A percentile compares a stretch with the other conserved stretches of the same genome.
phyloP scores from a whole-genome alignment of 495 filamentous ascomycete species.

The Aspergillus taichungensis region DNA sequence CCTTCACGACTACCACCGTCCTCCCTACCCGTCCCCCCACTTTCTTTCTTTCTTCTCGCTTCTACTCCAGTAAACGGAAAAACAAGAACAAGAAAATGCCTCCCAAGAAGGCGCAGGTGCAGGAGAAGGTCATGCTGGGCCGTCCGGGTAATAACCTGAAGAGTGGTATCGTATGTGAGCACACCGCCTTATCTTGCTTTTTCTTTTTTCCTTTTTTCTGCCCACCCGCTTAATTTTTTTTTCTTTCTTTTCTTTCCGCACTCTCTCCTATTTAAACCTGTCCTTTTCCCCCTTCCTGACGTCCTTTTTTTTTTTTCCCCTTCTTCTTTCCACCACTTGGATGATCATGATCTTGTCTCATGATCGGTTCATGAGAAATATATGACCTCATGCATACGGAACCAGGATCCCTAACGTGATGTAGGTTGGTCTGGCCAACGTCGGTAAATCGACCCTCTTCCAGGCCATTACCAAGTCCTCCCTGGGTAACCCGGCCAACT shows the following conservation, averaged over 20 bases:
- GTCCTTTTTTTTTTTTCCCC: background rate
- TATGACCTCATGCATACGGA: too few relatives aligned
- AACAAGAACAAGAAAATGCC: constrained; percentile 38
- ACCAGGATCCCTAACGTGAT: too few relatives aligned
- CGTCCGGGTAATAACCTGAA: constrained; percentile 97
- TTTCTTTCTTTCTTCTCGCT: constrained; percentile 28
- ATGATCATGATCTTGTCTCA: too few relatives aligned
- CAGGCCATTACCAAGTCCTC: constrained; percentile 98
- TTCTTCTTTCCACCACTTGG: too few relatives aligned
- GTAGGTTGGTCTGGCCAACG: constrained; percentile 98
- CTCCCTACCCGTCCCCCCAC: constrained; percentile 17
- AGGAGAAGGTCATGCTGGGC: constrained; percentile 62
- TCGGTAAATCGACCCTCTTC: constrained; percentile 99
- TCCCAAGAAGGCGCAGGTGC: constrained; percentile 45
- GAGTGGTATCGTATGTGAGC: constrained; percentile 93
- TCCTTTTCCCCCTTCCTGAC: background rate
- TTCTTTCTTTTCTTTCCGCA: constrained; percentile 8
- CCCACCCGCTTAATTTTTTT: constrained; percentile 22
- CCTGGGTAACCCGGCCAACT: constrained; percentile 98
- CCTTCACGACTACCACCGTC: constrained; percentile 18
- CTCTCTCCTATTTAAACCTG: constrained; percentile 8
- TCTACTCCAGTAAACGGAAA: constrained; percentile 39
- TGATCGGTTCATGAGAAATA: too few relatives aligned
- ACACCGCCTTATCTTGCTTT: constrained; percentile 24
- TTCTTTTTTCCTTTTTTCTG: constrained; percentile 21